phyloP scores from a whole-genome alignment of 176 grass and related monocot species.

The Ensete ventricosum region DNA sequence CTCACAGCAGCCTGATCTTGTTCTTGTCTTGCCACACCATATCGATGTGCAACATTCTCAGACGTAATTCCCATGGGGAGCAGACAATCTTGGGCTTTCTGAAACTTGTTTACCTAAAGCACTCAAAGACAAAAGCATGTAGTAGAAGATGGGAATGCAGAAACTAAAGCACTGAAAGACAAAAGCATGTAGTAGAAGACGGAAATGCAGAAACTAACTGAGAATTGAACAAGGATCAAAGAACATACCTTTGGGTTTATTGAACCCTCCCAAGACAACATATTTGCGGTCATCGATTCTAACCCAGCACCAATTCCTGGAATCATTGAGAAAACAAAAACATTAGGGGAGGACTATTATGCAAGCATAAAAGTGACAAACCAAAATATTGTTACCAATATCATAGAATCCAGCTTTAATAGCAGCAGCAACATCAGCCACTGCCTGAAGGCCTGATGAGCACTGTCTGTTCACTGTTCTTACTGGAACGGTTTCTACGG shows the following conservation, averaged over 20 bases:
- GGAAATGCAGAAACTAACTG: background rate
- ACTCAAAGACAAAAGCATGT: background rate
- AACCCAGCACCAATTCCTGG: slow-evolving; percentile 83
- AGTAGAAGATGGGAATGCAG: background rate
- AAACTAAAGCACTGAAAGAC: slow-evolving; percentile 4
- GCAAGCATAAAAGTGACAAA: background rate
- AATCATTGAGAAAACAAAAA: background rate
- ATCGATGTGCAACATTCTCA: slow-evolving; percentile 86
- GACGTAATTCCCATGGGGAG: slow-evolving; percentile 97
- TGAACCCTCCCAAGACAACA: slow-evolving; percentile 68
- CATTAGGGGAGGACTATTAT: background rate
- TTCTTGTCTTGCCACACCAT: slow-evolving; percentile 68
- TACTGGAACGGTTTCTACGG: slow-evolving; percentile 72
- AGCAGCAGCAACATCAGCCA: slow-evolving; percentile 73
- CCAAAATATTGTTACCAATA: slow-evolving; percentile 40
- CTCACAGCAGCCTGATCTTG: slow-evolving; percentile 95
- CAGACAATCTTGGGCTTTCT: slow-evolving; percentile 94
- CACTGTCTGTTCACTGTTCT: slow-evolving; percentile 95
- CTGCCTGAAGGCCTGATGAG: slow-evolving; percentile 88
- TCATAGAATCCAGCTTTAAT: slow-evolving; percentile 97
- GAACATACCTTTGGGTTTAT: slow-evolving; percentile 79
- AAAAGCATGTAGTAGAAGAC: background rate
- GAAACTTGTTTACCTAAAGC: slow-evolving; percentile 44
- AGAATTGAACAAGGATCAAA: background rate
- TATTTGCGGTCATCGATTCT: slow-evolving; percentile 72